Evolutionary conservation across 352 stramenopile species (phyloP), one percentile per base, ranked within the genome.

Genomic region (Phytophthora lateralis): DNA sequence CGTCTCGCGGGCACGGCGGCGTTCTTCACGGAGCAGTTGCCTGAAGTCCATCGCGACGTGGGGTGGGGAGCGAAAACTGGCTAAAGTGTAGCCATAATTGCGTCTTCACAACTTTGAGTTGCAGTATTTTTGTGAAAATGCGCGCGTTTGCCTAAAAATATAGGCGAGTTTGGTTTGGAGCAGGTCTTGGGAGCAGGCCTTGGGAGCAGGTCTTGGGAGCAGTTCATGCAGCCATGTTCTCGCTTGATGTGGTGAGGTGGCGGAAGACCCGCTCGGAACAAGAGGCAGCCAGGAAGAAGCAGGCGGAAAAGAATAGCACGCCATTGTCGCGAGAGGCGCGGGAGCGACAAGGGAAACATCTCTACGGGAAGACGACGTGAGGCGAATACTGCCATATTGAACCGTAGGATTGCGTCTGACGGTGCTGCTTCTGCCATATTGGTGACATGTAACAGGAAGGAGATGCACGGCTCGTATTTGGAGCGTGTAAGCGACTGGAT

Each of bases 381-480:
- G 68, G 21, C 37, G 17, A 38, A 34, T 15, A n/a, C 17, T 17
- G 4, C 20, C 17, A 5, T 8, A 14, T 5, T 24, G 5, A 38
- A 15, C 12, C 12, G 15, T 48, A 14, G n/a, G 20, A 43, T 15
- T 54, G 2, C n/a, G 12, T 20, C 20, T 42, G 11, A 62, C 55
- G 11, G 18, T 26, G 12, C 3, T 53, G n/a, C 17, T 49, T 35
- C 17, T 34, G n/a, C 12, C 41, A 29, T 6, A 4, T 32, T 32
- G 27, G 27, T 10, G 11, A 11, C 11, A 6, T 32, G 2, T 32
- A 24, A 24, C 7, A 91, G 79, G 32, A 71, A 88, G 41, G 80
- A 89, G 61, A 91, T 91, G 80, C 76, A 89, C 63, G 71, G 62
- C 18, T 75, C 71, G 53, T 91, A 91, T 58, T 35, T 85, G 8